Evolutionary conservation across 164 flowering plant genomes (phyloP).

Genomic region (Brasenia schreberi): DNA sequence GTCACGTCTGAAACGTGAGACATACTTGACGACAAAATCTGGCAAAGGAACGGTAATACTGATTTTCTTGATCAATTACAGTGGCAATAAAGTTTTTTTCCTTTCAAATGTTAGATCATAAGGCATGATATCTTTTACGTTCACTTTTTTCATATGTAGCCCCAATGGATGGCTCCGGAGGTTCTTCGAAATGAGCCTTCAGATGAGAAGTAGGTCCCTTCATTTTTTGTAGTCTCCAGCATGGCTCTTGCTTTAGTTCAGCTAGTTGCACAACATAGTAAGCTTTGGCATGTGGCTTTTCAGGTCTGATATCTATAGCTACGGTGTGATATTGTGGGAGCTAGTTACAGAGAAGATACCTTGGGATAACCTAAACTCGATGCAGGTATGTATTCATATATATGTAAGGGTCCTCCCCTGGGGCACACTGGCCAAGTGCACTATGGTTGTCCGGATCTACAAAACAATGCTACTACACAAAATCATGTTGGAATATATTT

Average conservation of each 20-base stretch:
- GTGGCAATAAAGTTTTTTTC: neutral
- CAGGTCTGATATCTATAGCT: conserved; percentile 95
- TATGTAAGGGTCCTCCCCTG: too few relatives aligned
- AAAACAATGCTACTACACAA: too few relatives aligned
- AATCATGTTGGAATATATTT: too few relatives aligned
- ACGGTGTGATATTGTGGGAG: conserved; percentile 92
- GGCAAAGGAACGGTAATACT: conserved; percentile 91
- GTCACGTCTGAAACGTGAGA: conserved; percentile 79
- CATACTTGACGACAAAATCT: conserved; percentile 64
- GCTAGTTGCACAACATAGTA: too few relatives aligned
- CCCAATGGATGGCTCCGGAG: conserved; percentile 99
- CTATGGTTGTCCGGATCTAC: too few relatives aligned
- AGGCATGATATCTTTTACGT: neutral
- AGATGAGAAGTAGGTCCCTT: conserved; percentile 77
- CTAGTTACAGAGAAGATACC: conserved; percentile 91
- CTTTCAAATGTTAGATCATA: neutral
- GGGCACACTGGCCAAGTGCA: too few relatives aligned
- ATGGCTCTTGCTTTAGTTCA: too few relatives aligned
- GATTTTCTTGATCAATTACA: neutral
- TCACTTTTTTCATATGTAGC: conserved; percentile 34
- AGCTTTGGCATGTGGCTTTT: neutral
- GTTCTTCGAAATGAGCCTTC: conserved; percentile 92
- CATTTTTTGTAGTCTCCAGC: neutral
- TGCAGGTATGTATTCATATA: conserved; percentile 53
- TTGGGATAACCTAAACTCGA: conserved; percentile 75